Base-by-base conservation (phyloP, 192 early-diverging fungal species). In the Coemansia sp. region DNA sequence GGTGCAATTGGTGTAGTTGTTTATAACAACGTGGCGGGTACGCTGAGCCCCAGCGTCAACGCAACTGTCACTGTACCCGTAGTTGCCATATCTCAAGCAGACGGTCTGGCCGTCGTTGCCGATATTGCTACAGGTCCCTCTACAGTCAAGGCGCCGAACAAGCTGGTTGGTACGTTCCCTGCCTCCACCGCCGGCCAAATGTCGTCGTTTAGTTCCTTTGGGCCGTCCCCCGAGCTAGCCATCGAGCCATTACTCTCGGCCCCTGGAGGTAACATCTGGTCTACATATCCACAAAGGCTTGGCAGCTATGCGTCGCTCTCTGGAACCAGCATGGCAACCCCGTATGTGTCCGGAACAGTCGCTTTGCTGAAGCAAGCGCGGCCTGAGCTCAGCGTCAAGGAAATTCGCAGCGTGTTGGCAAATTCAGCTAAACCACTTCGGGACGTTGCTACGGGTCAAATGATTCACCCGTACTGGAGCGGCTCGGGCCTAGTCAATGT, bases 241-340 rank as follows among this genome's bases (percentile, higher is more conserved):
- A 76, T 91, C 52, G 86, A 86, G 29, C 90, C 90, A 3, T 84
- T 89, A 43, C 63, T 91, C 3, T 85, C 78, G 12, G 92, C 87
- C 1, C 92, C 92, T 13, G 92, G 92, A 16, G 90, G 89, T 20
- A 80, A 87, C 53, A 91, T 93, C 36, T 88, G 81, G 60, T 91
- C 92, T 15, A 88, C 89, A 18, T 89, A 76, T 62, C 88, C 79
- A 13, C 27, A 77, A 10, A 77, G 71, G 44, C 47, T 70, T 44
- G 84, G 86, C 29, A 29, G 58, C 29, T 88, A 86, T 15, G 70
- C 70, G 29, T 68, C 83, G 20, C 43, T 84, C n/a, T 87, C 88
- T 20, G 95, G 93, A 20, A 95, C 95, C 11, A 92, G 91, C 31
- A 95, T 96, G 95, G 87, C 95, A 5, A 83, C 87, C 29, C 92